Base-by-base conservation (phyloP, 169 alveolate species). In the Eimeria sp. region DNA sequence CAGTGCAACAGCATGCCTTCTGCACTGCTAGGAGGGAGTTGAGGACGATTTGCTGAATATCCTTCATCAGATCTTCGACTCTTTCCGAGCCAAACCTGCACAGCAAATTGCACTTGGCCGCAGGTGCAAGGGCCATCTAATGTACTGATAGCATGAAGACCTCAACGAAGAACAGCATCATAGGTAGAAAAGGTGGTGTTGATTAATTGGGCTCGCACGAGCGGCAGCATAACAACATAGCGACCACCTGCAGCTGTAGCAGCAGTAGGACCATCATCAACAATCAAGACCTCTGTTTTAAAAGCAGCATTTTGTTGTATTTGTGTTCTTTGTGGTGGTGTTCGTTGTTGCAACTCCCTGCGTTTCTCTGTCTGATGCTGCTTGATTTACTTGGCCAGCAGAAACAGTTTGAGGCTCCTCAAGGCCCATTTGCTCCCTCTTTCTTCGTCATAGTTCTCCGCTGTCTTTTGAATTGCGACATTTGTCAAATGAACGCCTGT, bases 401-500 rank as follows among this genome's bases (percentile, higher is more conserved):
- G 94, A 91, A 96, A 98, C 30, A 97, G 86, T 95, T 95, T 95
- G 73, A 98, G 93, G 43, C 97, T 97, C 65, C 98, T 95, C 51
- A 98, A 72, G 82, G 97, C 97, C 99, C 99, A 98, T 97, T 98
- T 98, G 9, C 99, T 99, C 5, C 99, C 99, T 27, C 97, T 94
- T 83, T 96, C 97, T 58, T 98, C 99, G 93, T 98, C 99, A 93
- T 98, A 98, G 43, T 98, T 97, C 40, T 98, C 98, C 63, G 98
- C 97, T 93, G 97, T 97, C 94, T 98, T 98, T 92, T 98, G 99
- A 54, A 98, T 98, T 2, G 99, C 99, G 63, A 98, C 99, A 95
- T 98, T 98, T 11, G 99, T 98, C 92, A 98, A 97, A 95, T 98
- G 99, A 67, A 54, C 18, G 63, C 63, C 63, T 54, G 63, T 11